Base-by-base conservation (phyloP, 2,329 filamentous ascomycete genomes). In the Aurifilum marmelostoma region DNA sequence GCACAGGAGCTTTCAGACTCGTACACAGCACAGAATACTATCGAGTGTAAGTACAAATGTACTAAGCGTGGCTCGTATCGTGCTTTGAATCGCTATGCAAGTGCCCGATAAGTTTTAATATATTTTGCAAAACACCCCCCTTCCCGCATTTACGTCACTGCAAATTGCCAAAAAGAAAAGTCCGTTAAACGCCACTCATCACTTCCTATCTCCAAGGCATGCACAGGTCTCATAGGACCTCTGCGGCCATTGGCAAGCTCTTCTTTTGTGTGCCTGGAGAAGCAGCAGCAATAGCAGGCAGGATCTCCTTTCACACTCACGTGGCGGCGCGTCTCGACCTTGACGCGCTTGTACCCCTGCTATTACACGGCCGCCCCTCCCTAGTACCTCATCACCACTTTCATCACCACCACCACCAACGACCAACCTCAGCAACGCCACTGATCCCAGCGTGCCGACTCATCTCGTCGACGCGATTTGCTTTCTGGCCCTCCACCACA, bases 311-410 rank as follows among this genome's bases (percentile, higher is more conserved):
- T 5, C 24, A 56, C 24, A 18, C 27, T 32, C 62, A 63, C 62
- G 62, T 63, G 43, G 62, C 41, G 50, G 29, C 62, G 62, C 62
- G 62, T 54, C 43, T 63, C 62, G 5, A 37, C 32, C 16, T 18
- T 32, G 56, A 59, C 56, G 62, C 62, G 62, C 27, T 47, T 47
- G 62, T 43, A 47, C 29, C 43, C 43, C 37, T 63, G 29, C 24
- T 16, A 11, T 27, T 43, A 18, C 18, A n/a, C 24, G 8, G 21
- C 2, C n/a, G 8, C 34, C 16, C 29, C 27, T 14, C 9, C 14
- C n/a, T 24, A 32, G 7, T 41, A 21, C 43, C 16, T 41, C 27
- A 5, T 47, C 39, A 29, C 50, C 4, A 29, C 37, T 11, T 34
- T 3, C 14, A 5, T 21, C 54, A 29, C 27, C 54, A 32, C 27